A percentile compares a stretch with the other conserved stretches of the same genome.
Evolutionary conservation across 192 early-diverging fungal genomes (phyloP).

Genomic region (Coemansia reversa): DNA sequence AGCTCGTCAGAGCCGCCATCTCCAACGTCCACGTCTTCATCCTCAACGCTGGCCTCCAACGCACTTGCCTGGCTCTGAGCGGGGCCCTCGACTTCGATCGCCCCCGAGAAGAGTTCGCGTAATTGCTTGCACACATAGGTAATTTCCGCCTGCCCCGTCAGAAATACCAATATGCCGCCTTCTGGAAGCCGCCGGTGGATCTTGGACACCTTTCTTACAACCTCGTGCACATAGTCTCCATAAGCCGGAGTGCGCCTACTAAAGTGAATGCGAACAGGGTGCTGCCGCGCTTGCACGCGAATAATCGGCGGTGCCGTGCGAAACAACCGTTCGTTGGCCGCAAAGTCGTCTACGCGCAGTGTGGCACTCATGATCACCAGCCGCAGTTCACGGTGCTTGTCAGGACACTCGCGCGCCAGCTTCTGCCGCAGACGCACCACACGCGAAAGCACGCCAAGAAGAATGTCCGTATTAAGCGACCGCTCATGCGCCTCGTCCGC

Average conservation of each 20-base stretch:
- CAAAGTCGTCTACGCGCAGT: constrained; percentile 95
- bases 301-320: constrained; percentile 77
- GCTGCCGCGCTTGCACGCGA: constrained; percentile 90
- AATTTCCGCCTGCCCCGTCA: constrained; percentile 96
- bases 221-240: constrained; percentile 85
- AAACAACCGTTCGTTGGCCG: constrained; percentile 79
- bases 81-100: constrained; percentile 16
- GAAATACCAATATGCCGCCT: constrained; percentile 93
- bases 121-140: constrained; percentile 73
- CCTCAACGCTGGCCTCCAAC: constrained; percentile 48
- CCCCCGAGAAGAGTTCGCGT: constrained; percentile 66
- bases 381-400: constrained; percentile 70
- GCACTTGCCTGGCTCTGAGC: constrained; percentile 40
- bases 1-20: constrained; percentile 50
- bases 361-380: constrained; percentile 99
- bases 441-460: constrained; percentile 94
- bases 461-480: constrained; percentile 94
- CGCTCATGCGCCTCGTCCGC: constrained; percentile 99
- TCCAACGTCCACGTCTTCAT: constrained; percentile 58
- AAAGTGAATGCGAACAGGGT: constrained; percentile 85
- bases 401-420: constrained; percentile 25
- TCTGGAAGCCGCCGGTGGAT: constrained; percentile 90
- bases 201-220: constrained; percentile 87
- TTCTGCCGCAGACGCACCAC: constrained; percentile 80
- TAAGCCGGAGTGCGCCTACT: constrained; percentile 81